These are phyloP conservation scores for Leptographium wingfieldii DNA, from an alignment of 2,329 filamentous ascomycete species.

Conservation along the genomic window DNA sequence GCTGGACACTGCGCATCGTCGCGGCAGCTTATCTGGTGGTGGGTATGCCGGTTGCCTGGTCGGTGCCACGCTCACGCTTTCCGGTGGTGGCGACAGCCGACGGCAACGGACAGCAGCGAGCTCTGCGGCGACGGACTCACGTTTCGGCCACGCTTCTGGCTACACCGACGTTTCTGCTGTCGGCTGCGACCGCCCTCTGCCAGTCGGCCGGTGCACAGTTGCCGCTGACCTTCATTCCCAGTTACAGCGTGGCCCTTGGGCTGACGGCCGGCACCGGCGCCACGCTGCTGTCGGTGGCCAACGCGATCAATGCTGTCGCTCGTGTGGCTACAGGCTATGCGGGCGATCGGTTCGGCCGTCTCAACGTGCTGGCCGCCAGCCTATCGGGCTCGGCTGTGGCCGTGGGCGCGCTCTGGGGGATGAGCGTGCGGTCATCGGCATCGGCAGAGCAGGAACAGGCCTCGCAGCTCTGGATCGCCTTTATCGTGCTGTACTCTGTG, in stretches of 20 bases:
- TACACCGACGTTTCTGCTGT: constrained; percentile 87
- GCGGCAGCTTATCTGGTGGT: constrained; percentile 24
- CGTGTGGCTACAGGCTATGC: constrained; percentile 30
- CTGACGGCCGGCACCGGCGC: constrained; percentile 27
- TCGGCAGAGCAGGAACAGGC: not conserved
- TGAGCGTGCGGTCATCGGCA: constrained; percentile 6
- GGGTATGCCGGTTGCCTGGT: constrained; percentile 26
- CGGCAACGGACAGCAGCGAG: constrained; percentile 2
- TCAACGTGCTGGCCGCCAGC: constrained; percentile 29
- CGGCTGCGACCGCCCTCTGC: constrained; percentile 65
- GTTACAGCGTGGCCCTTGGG: constrained; percentile 32
- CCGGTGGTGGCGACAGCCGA: constrained; percentile 5
- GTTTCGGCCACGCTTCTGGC: constrained; percentile 54
- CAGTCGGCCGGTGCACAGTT: constrained; percentile 32
- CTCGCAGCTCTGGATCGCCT: constrained; percentile 11
- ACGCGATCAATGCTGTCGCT: constrained; percentile 30
- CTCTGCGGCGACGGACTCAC: constrained; percentile 21
- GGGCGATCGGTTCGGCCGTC: constrained; percentile 32
- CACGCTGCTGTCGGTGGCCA: constrained; percentile 29
- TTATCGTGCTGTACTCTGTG: constrained; percentile 30
- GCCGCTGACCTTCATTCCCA: constrained; percentile 34
- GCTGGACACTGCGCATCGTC: constrained; percentile 29
- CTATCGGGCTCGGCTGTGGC: constrained; percentile 5
- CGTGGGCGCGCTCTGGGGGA: constrained; percentile 11
- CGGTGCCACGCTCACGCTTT: constrained; percentile 26